These are phyloP conservation scores for Colletotrichum salicis DNA, from an alignment of 2,329 filamentous ascomycete genomes.

Conservation along the genomic window DNA sequence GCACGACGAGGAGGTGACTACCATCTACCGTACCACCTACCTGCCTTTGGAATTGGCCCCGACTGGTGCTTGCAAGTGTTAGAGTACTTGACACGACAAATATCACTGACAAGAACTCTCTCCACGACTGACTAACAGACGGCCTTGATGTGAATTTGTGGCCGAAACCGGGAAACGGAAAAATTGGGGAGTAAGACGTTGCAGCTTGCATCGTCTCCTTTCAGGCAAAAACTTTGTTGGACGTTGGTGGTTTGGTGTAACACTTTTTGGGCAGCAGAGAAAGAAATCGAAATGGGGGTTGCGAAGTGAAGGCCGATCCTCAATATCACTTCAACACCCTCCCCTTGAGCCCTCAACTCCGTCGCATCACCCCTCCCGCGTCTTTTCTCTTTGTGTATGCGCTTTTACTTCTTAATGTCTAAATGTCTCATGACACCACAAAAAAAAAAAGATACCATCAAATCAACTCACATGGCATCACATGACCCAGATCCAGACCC, in stretches of 20 bases:
- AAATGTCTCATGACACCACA: neutral
- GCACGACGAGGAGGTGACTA: conserved; percentile 11
- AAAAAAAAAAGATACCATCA: neutral
- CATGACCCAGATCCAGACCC: neutral
- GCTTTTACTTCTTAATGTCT: neutral
- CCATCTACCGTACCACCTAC: conserved; percentile 32
- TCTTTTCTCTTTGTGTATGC: neutral
- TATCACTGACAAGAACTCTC: neutral
- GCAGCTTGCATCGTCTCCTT: neutral
- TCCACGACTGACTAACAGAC: neutral
- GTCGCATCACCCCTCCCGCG: too few species aligned
- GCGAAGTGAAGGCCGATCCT: neutral
- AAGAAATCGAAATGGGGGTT: neutral
- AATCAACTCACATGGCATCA: neutral
- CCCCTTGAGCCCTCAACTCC: neutral
- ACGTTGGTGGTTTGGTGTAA: conserved; percentile 12
- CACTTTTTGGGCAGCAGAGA: neutral
- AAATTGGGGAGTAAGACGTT: neutral
- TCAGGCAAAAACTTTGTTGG: neutral
- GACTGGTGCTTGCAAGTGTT: conserved; percentile 23
- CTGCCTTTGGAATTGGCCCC: conserved; percentile 28
- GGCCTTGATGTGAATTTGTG: neutral
- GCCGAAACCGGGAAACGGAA: conserved; percentile 10
- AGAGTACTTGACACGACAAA: neutral
- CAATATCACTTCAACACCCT: neutral